These are phyloP conservation scores for Chlamydomonas asymmetrica DNA, from an alignment of 139 green algal genomes.

Conservation along the genomic window DNA sequence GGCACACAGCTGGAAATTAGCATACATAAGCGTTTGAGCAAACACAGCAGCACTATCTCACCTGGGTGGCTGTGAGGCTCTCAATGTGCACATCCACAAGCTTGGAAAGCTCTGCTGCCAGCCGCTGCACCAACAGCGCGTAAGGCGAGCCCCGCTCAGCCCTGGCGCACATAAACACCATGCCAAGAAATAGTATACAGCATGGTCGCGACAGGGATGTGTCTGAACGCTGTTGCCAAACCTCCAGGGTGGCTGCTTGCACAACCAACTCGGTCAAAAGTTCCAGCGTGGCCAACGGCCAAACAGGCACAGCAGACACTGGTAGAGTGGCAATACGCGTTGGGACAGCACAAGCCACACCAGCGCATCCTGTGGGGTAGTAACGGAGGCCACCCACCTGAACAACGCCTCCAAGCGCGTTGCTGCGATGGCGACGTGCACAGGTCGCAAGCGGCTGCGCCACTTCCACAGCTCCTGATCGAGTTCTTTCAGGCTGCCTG, in stretches of 20 bases:
- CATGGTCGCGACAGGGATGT: neutral
- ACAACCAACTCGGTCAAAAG: neutral
- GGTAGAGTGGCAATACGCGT: neutral
- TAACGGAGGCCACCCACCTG: neutral
- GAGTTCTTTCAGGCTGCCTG: slow-evolving; percentile 14
- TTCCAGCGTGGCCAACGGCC: neutral
- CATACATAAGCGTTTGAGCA: neutral
- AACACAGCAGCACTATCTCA: neutral
- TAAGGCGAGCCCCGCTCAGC: neutral
- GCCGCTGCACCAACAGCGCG: slow-evolving; percentile 15
- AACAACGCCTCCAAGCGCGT: slow-evolving; percentile 9
- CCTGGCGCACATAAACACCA: neutral
- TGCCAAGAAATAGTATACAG: neutral
- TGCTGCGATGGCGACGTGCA: neutral
- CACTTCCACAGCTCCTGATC: slow-evolving; percentile 1
- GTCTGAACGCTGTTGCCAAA: neutral
- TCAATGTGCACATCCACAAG: slow-evolving; percentile 4
- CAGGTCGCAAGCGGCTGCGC: slow-evolving; percentile 6
- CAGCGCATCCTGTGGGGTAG: no score
- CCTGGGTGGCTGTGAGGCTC: slow-evolving; percentile 15
- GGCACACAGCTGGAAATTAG: no score
- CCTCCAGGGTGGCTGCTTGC: neutral
- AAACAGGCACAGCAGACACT: neutral
- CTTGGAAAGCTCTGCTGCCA: slow-evolving; percentile 14
- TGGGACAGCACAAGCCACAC: neutral